Evolutionary conservation across 176 grass and related monocot genomes (phyloP).

Genomic region (Oropetium thomaeum): DNA sequence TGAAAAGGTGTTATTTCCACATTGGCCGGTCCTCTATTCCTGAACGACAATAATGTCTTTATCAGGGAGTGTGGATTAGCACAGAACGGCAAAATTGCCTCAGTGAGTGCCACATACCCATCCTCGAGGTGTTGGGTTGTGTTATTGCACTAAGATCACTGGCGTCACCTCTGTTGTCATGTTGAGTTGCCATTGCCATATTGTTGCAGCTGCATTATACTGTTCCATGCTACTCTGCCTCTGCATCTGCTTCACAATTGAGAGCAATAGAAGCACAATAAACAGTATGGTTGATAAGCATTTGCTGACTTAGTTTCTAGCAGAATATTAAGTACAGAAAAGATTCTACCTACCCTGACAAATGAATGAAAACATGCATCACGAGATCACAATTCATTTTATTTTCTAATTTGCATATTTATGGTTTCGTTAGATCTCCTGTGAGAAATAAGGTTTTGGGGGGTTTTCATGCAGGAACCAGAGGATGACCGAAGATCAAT

Average conservation of each 20-base stretch:
- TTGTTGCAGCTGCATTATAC: not conserved
- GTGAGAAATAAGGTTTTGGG: not conserved
- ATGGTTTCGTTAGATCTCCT: not conserved
- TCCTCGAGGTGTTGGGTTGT: not conserved
- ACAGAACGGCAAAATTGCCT: not conserved
- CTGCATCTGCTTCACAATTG: not conserved
- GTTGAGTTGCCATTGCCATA: not conserved
- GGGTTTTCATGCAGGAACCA: conserved; percentile 60
- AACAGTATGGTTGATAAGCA: not conserved
- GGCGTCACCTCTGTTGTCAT: not conserved
- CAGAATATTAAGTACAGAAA: not conserved
- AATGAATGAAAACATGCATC: not conserved
- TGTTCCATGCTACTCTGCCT: not conserved
- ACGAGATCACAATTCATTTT: not conserved
- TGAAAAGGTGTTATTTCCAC: not conserved
- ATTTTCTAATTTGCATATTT: not conserved
- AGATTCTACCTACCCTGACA: not conserved
- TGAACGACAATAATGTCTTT: not conserved
- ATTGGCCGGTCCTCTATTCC: not conserved
- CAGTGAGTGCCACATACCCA: not conserved
- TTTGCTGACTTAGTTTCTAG: not conserved
- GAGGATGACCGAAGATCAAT: conserved; percentile 90
- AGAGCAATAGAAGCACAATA: not conserved
- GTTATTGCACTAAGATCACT: not conserved
- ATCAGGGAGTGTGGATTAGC: not conserved